Percentiles rank a stretch among this genome's conserved stretches.
Conservation (phyloP, 2,329 filamentous ascomycete species). For the Xylaria sp. region DNA sequence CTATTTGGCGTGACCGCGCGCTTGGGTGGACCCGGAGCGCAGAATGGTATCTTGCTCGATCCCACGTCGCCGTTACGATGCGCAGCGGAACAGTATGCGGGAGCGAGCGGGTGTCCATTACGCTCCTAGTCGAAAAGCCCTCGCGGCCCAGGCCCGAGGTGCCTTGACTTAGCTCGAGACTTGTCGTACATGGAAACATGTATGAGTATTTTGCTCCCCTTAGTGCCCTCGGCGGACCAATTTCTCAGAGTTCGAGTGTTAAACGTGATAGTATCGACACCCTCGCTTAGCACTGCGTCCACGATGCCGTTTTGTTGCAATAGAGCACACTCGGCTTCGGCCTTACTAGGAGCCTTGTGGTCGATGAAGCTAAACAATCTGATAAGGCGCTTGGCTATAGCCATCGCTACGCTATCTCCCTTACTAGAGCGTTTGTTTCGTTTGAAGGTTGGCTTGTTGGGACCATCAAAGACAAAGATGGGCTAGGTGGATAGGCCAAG, state of each 20-base stretch:
- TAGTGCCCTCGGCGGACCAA: slow-evolving; percentile 79
- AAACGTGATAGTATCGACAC: slow-evolving; percentile 98
- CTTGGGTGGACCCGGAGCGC: too few relatives aligned
- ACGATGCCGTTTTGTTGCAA: slow-evolving; percentile 85
- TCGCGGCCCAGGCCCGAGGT: slow-evolving; percentile 77
- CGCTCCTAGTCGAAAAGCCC: slow-evolving; percentile 56
- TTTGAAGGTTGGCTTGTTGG: slow-evolving; percentile 86
- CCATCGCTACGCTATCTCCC: slow-evolving; percentile 74
- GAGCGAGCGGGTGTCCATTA: neutral
- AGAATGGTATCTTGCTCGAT: neutral
- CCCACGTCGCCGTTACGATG: neutral
- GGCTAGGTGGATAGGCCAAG: slow-evolving; percentile 83
- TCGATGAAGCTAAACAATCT: slow-evolving; percentile 84
- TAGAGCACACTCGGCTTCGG: slow-evolving; percentile 93
- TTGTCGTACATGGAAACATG: slow-evolving; percentile 87
- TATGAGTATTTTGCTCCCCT: slow-evolving; percentile 76
- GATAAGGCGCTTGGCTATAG: slow-evolving; percentile 85
- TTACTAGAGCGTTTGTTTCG: slow-evolving; percentile 79
- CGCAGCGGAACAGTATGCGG: neutral
- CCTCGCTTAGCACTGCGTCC: slow-evolving; percentile 94
- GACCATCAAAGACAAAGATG: slow-evolving; percentile 91
- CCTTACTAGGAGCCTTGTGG: slow-evolving; percentile 92
- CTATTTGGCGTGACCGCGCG: too few relatives aligned
- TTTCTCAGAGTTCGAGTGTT: slow-evolving; percentile 82
- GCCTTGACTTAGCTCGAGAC: slow-evolving; percentile 61